Evolutionary conservation across 345 rosid species (phyloP), one percentile per base, ranked within the genome.

Genomic region (Aquilaria sinensis): DNA sequence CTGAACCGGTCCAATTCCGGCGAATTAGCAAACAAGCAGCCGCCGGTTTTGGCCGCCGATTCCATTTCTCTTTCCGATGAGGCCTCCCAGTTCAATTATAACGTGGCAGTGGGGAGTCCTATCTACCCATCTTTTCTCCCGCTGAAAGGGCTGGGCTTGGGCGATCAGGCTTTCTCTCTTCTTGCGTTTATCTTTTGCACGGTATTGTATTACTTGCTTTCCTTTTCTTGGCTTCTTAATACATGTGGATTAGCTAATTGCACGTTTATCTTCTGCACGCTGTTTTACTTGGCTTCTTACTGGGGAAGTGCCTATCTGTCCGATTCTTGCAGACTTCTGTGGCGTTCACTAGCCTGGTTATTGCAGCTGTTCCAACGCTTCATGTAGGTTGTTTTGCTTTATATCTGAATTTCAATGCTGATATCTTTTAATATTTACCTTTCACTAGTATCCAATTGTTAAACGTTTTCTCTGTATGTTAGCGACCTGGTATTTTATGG

Each of bases 301-400:
- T 77, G 57, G 69, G 62, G 11, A 34, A 67, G 2, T 62, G 51
- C 56, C 46, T 11, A 15, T 62, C 29, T 46, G 14, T 57, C 69
- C 66, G 23, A 7, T 50, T 67, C 31, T 11, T 79, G 80, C 96
- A 93, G 97, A 82, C 97, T 63, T 83, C 84, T 47, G 74, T 90
- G 61, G 96, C 98, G 31, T 85, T 93, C 75, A 76, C 88, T 47
- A 78, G 95, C 76, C 73, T 94, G 53, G 92, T 88, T 14, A 48
- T 86, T 67, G 82, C 90, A n/a, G 85, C 95, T 30, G 63, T 90
- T 51, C 97, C 99, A 13, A 82, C 97, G n/a, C 87, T 93, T 64
- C 10, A 58, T 67, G 99, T 93, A 83, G 88, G 95, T 83, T 49
- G 60, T 54, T 23, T n/a, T 32, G 33, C 32, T 30, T 58, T 43